Conservation (phyloP, 805 yeast species). For the Metschnikowia lunata region DNA sequence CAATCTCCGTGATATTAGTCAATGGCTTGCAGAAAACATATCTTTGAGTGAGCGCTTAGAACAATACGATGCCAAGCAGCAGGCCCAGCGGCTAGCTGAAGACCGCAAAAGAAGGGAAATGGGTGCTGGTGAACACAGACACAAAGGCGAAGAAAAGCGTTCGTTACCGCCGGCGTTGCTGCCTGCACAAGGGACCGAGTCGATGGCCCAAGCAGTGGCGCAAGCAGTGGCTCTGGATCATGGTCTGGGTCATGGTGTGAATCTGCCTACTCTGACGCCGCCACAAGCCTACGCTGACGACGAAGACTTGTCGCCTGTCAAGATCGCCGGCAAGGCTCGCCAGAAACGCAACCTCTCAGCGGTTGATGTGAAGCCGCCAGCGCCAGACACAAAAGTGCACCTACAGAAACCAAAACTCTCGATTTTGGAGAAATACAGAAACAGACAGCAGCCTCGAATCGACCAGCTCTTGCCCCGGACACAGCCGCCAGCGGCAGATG, state of each 20-base stretch:
- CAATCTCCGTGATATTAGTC: conserved; percentile 36
- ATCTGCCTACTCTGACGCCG: background rate
- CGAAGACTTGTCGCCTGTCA: conserved; percentile 37
- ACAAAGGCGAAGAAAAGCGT: background rate
- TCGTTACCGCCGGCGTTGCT: background rate
- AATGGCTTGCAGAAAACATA: conserved; percentile 34
- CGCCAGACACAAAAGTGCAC: conserved; percentile 35
- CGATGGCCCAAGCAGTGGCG: no score
- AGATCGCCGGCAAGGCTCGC: conserved; percentile 31
- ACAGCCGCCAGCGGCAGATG: conserved; percentile 6
- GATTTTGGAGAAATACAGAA: conserved; percentile 39
- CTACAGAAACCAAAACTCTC: conserved; percentile 37
- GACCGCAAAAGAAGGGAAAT: background rate
- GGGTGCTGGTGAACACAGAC: background rate
- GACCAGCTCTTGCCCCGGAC: conserved; percentile 23
- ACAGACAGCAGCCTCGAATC: conserved; percentile 32
- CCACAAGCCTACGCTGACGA: conserved; percentile 19
- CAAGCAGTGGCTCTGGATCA: no score
- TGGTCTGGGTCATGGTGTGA: background rate
- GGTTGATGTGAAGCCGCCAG: conserved; percentile 2
- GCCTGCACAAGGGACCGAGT: background rate
- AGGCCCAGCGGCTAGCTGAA: conserved; percentile 6
- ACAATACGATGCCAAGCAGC: conserved; percentile 11
- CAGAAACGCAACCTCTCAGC: conserved; percentile 13
- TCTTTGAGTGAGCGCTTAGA: conserved; percentile 13